Conservation (phyloP, 169 alveolate species). For the Pseudocohnilembus persalinus region DNA sequence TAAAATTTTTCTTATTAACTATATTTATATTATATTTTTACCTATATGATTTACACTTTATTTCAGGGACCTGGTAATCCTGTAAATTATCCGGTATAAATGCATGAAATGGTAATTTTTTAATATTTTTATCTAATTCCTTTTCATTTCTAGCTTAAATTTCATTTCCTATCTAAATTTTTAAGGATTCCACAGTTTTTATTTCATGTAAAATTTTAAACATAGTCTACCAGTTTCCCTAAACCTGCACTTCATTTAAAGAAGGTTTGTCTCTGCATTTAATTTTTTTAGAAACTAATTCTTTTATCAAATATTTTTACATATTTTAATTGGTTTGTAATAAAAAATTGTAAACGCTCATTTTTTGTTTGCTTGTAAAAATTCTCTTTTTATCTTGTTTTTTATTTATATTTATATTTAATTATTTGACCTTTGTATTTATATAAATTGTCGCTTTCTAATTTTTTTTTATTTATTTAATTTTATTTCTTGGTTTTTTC, state of each 20-base stretch:
- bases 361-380: too few species aligned
- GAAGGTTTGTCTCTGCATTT: not conserved
- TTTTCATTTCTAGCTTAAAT: constrained; percentile 34
- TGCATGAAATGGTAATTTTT: constrained; percentile 25
- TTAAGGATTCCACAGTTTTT: constrained; percentile 27
- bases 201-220: constrained; percentile 25
- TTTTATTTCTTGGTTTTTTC: not conserved
- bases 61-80: constrained; percentile 2
- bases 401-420: too few species aligned
- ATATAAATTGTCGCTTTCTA: too few species aligned
- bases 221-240: not conserved
- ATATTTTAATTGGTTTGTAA: not conserved
- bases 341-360: not conserved
- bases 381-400: not conserved
- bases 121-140: constrained; percentile 32
- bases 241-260: not conserved
- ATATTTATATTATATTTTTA: not conserved
- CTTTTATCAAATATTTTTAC: not conserved
- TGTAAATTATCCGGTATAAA: constrained; percentile 32
- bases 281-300: not conserved
- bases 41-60: not conserved
- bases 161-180: constrained; percentile 23
- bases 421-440: too few species aligned
- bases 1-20: too few species aligned
- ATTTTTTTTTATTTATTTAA: too few species aligned